Base-by-base conservation (phyloP, 2,329 filamentous ascomycete genomes). In the Chrysoporthe puriensis region DNA sequence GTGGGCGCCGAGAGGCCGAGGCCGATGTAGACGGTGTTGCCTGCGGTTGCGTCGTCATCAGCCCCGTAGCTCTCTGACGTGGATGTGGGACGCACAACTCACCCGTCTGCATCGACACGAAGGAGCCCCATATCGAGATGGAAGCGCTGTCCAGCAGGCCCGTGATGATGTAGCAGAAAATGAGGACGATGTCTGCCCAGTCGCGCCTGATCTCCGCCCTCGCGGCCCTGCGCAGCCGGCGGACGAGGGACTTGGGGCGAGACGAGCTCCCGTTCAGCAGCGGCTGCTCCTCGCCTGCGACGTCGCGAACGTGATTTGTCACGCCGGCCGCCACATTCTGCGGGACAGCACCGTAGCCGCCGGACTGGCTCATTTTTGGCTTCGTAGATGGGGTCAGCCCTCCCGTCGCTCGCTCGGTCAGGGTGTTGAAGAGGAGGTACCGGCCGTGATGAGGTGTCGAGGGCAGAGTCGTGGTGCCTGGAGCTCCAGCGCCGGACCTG, bases 21-120 rank as follows among this genome's bases (percentile, higher is more conserved):
- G 9, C 91, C 92, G 16, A 94, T 82, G 76, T 93, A 95, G 60
- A 95, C 87, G 5, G 92, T 94, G 77, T 95, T 95, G 67, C 90
- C 85, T 88, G 36, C 34, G 11, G 4, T 6, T 26, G 26, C 26
- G 26, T 26, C 26, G 26, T 26, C 26, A 26, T 26, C 26, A 26
- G 26, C 26, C 26, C 26, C 26, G 26, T 26, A 26, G 26, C 26
- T 26, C 26, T 26, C 26, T 26, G 26, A 26, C 9, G 52, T 8
- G 42, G 16, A 13, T 34, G 18, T 21, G 4, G 5, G 13, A 6
- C 0, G 18, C 7, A 3, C 4, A 36, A 78, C 81, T 71, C 74
- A 87, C 91, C 91, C 43, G 91, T 94, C 75, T 94, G 92, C 91
- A 94, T 94, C 73, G 89, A 92, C 52, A 93, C 91, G 73, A 95